Evolutionary conservation across 257 asterid species (phyloP), one percentile per base, ranked within the genome.

Genomic region (Thymus mandschuricus): DNA sequence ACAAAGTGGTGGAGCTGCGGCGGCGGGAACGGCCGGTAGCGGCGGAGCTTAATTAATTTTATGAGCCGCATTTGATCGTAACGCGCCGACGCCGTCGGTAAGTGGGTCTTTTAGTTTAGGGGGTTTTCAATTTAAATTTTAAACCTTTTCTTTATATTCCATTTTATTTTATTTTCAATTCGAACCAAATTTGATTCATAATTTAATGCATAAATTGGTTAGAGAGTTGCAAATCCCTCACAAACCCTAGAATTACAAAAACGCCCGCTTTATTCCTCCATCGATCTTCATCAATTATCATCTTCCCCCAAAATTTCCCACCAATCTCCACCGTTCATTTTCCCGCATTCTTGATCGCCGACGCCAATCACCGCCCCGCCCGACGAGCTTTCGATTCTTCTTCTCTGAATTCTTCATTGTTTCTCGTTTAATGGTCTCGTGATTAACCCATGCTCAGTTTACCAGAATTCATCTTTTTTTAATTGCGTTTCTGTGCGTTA

Each of bases 241-340:
- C 67, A 70, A 83, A 75, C 83, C 85, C 85, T 83, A 80, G 78
- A 72, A 74, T 69, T 68, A 68, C 73, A 52, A 64, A 73, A 63
- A 65, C 74, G 71, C 76, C 81, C 81, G 64, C 63, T 64, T 21
- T 34, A 33, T 72, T 59, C 59, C 55, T 68, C 64, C 60, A 71
- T 66, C 61, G 66, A 71, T 81, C 75, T 59, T 76, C 81, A 65
- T 71, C 79, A 54, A 70, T 76, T 83, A 73, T 75, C 79, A 61
- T 74, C 77, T 64, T 73, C 10, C 8, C 79, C 58, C 73, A 78
- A 73, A 69, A 38, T 68, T 72, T 70, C 41, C 74, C 56, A 48
- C 80, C 62, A 79, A 70, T 80, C 83, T 71, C 66, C 80, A 64
- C 89, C 86, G 86, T 78, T 74, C 74, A 56, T 64, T 75, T 72